Percentiles rank a stretch among this genome's conserved stretches.
Evolutionary conservation across 768 basidiomycete genomes (phyloP).

Genomic region (Suillus clintonianus): DNA sequence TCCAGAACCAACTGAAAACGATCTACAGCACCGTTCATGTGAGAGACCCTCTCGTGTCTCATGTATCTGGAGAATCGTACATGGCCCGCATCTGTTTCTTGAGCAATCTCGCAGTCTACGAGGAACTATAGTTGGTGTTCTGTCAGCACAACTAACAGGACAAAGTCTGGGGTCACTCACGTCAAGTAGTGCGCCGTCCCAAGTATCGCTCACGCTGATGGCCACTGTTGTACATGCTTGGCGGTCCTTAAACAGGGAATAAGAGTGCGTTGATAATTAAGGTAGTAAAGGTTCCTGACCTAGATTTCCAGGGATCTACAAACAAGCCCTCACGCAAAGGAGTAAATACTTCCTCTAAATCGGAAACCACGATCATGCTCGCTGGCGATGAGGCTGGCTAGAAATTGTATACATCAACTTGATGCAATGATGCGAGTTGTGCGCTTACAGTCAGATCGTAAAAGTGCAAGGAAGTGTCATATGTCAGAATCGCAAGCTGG

Average conservation of each 20-base stretch:
- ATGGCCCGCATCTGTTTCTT: too few relatives aligned
- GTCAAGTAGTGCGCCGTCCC: too few relatives aligned
- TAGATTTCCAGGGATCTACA: conserved; percentile 69
- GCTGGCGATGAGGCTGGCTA: conserved; percentile 48
- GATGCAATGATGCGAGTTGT: conserved; percentile 8
- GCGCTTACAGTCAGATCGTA: conserved; percentile 81
- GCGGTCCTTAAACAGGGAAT: conserved; percentile 43
- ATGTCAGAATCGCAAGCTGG: conserved; percentile 80
- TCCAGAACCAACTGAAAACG: too few relatives aligned
- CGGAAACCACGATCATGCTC: conserved; percentile 79
- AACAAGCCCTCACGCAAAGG: conserved; percentile 76
- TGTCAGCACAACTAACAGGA: too few relatives aligned
- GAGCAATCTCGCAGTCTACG: too few relatives aligned
- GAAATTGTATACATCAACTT: conserved; percentile 20
- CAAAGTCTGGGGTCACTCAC: too few relatives aligned
- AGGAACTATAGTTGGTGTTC: too few relatives aligned
- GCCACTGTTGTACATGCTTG: too few relatives aligned
- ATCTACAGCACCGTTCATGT: too few relatives aligned
- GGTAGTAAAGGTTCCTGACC: conserved; percentile 46
- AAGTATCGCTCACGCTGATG: too few relatives aligned
- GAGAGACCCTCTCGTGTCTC: too few relatives aligned
- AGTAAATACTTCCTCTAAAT: conserved; percentile 90
- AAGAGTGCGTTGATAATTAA: background rate
- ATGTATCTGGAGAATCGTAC: too few relatives aligned
- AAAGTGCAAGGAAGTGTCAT: conserved; percentile 80